These are phyloP conservation scores for Chaetomiaceae sp. DNA, from an alignment of 2,329 filamentous ascomycete genomes.

Conservation along the genomic window DNA sequence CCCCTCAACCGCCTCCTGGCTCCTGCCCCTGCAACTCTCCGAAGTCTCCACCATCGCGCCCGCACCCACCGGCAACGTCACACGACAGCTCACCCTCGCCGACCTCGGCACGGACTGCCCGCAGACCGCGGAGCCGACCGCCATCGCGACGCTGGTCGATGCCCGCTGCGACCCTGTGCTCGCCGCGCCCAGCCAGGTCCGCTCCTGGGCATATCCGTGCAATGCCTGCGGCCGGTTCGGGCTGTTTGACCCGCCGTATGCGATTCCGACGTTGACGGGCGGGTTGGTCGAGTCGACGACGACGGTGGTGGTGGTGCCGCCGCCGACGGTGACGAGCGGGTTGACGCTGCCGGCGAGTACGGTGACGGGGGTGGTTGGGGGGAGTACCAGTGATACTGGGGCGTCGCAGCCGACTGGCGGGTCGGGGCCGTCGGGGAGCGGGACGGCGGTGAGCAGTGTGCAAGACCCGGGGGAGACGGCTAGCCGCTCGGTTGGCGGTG, in stretches of 20 bases:
- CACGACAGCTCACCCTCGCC: conserved; percentile 29
- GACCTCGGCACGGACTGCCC: conserved; percentile 33
- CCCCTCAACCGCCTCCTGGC: conserved; percentile 27
- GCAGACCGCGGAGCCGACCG: conserved; percentile 23
- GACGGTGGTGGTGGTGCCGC: background rate
- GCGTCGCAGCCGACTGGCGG: too few species aligned
- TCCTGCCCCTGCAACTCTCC: conserved; percentile 29
- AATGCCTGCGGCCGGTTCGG: conserved; percentile 32
- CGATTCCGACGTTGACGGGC: conserved; percentile 30
- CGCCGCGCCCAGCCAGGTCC: conserved; percentile 27
- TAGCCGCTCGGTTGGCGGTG: background rate
- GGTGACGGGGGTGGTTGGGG: background rate
- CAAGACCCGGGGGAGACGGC: background rate
- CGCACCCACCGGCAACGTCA: conserved; percentile 19
- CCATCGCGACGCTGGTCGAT: conserved; percentile 27
- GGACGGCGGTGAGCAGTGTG: background rate
- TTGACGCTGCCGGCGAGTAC: background rate
- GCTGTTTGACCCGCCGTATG: conserved; percentile 36
- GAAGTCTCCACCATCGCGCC: conserved; percentile 33
- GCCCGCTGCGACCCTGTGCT: conserved; percentile 32
- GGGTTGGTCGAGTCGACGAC: conserved; percentile 21
- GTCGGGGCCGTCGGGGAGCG: too few species aligned
- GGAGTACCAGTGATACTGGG: too few species aligned
- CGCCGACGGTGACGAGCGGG: too few species aligned
- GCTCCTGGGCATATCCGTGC: conserved; percentile 32